Base-by-base conservation (phyloP, 768 basidiomycete genomes). In the Scleroderma bovista region DNA sequence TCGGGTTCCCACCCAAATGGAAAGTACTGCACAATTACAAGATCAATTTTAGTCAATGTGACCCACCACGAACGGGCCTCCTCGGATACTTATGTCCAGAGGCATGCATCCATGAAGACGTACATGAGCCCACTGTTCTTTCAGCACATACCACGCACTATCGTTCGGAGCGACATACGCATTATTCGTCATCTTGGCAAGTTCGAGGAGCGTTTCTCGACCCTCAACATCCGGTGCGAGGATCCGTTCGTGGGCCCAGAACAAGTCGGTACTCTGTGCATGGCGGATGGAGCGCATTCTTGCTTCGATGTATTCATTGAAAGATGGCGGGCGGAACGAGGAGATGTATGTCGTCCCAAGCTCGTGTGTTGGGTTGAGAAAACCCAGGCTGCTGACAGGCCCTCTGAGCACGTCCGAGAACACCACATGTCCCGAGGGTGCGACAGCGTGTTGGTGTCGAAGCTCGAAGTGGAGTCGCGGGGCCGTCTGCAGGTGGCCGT, bases 141-240 rank as follows among this genome's bases (percentile, higher is more conserved):
- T 75, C 40, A 93, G 59, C 42, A 87, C 81, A 64, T 90, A 95
- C 95, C 95, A 98, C 1, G 64, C 77, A 6, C 67, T 51, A 48
- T 86, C 81, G 8, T 75, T 73, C 0, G 80, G 80, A 11, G 72
- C 61, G 15, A 86, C 68, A 71, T 97, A 97, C 43, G 95, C 92
- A 62, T 98, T 92, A 60, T 85, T 89, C 36, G 91, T 81, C 90
- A 99, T 97, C 79, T 92, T 96, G 10, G 93, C 95, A 42, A 99
- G 76, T 51, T 81, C 72, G 31, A 88, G 73, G 26, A 98, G 69
- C 2, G 89, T 87, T 53, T 84, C 80, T 38, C 90, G 74, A 45
- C 78, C 80, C 58, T 83, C 80, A 19, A 89, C 77, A 65, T 97
- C 83, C 2, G 95, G 95, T 0, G 73, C 87, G 3, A 71, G 47